Conservation (phyloP, 176 grass and related monocot species). For the Aegilops sharonensis region DNA sequence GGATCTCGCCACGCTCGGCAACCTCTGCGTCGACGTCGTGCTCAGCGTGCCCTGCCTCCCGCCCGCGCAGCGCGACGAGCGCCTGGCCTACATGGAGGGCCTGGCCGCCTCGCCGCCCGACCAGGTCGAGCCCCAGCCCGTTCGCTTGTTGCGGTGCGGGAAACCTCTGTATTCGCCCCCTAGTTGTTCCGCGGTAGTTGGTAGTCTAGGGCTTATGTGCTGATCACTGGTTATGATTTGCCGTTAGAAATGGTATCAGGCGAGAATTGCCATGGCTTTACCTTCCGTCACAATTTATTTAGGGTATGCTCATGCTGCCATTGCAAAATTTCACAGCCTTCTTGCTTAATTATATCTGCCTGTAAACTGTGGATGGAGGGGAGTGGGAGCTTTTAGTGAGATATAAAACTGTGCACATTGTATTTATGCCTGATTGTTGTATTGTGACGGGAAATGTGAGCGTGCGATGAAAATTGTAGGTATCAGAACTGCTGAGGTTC, state of each 20-base stretch:
- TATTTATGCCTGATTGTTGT: background rate
- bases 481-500: background rate
- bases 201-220: background rate
- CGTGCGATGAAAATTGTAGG: background rate
- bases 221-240: background rate
- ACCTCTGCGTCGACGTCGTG: constrained; percentile 90
- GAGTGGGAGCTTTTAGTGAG: background rate
- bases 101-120: constrained; percentile 73
- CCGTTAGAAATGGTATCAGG: background rate
- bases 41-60: constrained; percentile 81
- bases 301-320: background rate
- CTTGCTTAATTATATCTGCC: background rate
- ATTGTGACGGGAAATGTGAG: background rate
- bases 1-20: constrained; percentile 86
- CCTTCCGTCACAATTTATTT: too few relatives aligned
- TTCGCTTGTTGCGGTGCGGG: background rate
- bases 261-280: background rate
- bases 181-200: background rate
- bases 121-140: constrained; percentile 46
- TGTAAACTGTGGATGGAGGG: background rate
- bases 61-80: constrained; percentile 45
- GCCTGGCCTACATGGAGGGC: constrained; percentile 78
- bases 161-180: background rate
- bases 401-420: background rate
- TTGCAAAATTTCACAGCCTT: too few relatives aligned